phyloP scores from a whole-genome alignment of 2,329 filamentous ascomycete genomes.

The Alternaria brassicicola region DNA sequence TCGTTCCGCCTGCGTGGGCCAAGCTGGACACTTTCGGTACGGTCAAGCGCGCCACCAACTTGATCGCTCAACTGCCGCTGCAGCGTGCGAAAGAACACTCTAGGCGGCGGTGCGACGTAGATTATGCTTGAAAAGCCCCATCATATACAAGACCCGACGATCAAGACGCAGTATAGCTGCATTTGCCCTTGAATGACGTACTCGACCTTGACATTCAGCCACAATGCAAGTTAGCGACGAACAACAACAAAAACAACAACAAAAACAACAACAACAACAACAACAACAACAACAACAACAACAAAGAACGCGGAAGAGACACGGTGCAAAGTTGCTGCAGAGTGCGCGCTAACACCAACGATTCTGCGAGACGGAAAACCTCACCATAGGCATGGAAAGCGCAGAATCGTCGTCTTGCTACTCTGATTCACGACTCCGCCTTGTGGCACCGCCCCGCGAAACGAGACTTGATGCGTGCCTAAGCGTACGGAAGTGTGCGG shows the following conservation, averaged over 20 bases:
- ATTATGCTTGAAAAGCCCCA: not conserved
- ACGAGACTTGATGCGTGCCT: not conserved
- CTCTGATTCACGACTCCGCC: not conserved
- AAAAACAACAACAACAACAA: no score
- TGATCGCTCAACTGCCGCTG: not conserved
- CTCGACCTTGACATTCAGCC: not conserved
- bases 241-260: no score
- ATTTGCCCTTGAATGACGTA: not conserved
- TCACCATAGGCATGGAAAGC: not conserved
- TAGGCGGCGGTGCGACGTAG: not conserved
- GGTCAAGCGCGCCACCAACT: not conserved
- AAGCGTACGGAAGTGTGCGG: not conserved
- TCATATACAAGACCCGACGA: not conserved
- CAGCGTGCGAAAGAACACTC: not conserved
- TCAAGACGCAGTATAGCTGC: not conserved
- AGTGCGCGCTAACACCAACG: not conserved
- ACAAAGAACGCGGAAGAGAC: not conserved
- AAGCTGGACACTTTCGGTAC: not conserved
- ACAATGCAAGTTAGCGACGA: not conserved
- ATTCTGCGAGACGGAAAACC: not conserved
- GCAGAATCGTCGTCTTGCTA: not conserved
- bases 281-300: no score
- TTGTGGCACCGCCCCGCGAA: not conserved
- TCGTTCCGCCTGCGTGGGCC: not conserved
- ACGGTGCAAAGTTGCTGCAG: not conserved